phyloP scores from a whole-genome alignment of 2,329 filamentous ascomycete species.

The Epichloe uncinata region DNA sequence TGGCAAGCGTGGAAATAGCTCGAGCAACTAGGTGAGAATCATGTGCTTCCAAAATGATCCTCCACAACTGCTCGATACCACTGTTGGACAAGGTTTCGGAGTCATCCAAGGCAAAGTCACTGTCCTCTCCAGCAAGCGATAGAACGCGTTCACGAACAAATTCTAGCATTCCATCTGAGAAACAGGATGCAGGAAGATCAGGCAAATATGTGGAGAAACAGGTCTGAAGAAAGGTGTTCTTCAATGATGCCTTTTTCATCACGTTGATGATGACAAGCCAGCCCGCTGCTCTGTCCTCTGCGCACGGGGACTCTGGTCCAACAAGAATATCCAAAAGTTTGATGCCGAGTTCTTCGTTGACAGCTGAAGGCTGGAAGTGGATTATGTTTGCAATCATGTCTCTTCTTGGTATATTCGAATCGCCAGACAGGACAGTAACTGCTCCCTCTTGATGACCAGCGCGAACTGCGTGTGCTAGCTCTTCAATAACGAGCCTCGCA shows the following conservation, averaged over 20 bases:
- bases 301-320: slow-evolving; percentile 45
- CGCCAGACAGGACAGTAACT: slow-evolving; percentile 31
- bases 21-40: slow-evolving; percentile 50
- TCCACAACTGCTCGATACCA: slow-evolving; percentile 66
- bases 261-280: slow-evolving; percentile 53
- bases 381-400: slow-evolving; percentile 48
- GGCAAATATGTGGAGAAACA: slow-evolving; percentile 47
- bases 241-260: slow-evolving; percentile 26
- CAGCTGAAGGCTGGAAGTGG: slow-evolving; percentile 42
- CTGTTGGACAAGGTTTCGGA: slow-evolving; percentile 37
- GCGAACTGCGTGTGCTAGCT: slow-evolving; percentile 43
- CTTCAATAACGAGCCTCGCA: slow-evolving; percentile 47
- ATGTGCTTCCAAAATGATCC: slow-evolving; percentile 58
- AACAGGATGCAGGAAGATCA: slow-evolving; percentile 39
- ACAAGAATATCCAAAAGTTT: slow-evolving; percentile 63
- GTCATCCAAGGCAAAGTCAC: slow-evolving; percentile 36
- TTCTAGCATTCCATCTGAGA: slow-evolving; percentile 47
- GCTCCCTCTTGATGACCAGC: slow-evolving; percentile 22
- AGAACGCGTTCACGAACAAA: slow-evolving; percentile 44
- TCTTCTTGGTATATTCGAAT: slow-evolving; percentile 37
- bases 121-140: slow-evolving; percentile 30
- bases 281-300: slow-evolving; percentile 48
- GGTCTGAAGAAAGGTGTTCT: slow-evolving; percentile 41
- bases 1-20: slow-evolving; percentile 58
- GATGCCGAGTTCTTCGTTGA: slow-evolving; percentile 48